phyloP scores from a whole-genome alignment of 2,329 filamentous ascomycete species.

The Beauveria scarabaeidicola region DNA sequence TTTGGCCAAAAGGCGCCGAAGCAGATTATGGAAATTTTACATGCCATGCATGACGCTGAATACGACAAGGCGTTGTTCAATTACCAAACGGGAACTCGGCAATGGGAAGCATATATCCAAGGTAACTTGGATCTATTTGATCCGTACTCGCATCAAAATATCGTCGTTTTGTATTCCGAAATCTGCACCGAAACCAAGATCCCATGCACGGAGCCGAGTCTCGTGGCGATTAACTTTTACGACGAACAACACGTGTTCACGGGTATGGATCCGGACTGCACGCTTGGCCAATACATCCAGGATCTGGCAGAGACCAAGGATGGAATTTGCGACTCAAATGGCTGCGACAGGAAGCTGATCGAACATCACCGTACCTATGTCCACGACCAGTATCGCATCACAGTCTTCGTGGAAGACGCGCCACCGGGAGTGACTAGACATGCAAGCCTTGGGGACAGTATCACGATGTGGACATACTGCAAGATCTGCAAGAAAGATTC shows the following conservation, averaged over 20 bases:
- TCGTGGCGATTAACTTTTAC: constrained; percentile 89
- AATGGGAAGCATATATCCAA: constrained; percentile 93
- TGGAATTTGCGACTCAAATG: constrained; percentile 70
- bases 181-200: constrained; percentile 92
- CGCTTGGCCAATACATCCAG: constrained; percentile 90
- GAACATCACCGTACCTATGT: constrained; percentile 97
- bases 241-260: constrained; percentile 75
- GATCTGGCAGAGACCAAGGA: constrained; percentile 72
- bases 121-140: constrained; percentile 86
- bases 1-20: constrained; percentile 70
- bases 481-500: constrained; percentile 88
- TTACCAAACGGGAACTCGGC: constrained; percentile 86
- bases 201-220: constrained; percentile 81
- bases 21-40: constrained; percentile 86
- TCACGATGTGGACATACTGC: constrained; percentile 97
- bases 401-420: constrained; percentile 67
- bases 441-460: constrained; percentile 48
- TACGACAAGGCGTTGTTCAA: constrained; percentile 92
- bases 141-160: constrained; percentile 91
- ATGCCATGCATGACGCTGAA: constrained; percentile 91
- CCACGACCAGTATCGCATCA: constrained; percentile 88
- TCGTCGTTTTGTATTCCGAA: constrained; percentile 86
- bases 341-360: constrained; percentile 80
- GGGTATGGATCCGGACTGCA: constrained; percentile 75
- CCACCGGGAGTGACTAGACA: constrained; percentile 33